Conservation (phyloP, 208 protist species). For the Wallacemonas collosoma region DNA sequence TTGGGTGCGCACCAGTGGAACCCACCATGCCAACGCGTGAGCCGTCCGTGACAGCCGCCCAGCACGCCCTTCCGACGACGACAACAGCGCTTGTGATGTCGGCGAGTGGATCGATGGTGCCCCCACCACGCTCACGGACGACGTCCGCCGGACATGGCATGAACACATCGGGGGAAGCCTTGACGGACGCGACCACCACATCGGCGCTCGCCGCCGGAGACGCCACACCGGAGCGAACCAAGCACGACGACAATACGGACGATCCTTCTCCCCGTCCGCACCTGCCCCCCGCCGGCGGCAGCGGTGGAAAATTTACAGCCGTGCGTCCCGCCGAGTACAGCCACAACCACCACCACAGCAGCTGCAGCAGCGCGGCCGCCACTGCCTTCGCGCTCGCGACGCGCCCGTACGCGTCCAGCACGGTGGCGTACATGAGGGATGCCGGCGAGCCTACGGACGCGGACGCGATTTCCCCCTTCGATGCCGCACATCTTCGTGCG, state of each 20-base stretch:
- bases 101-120: not conserved
- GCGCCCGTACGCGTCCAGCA: conserved; percentile 25
- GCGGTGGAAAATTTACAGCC: not conserved
- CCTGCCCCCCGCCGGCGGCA: not conserved
- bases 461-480: conserved; percentile 32
- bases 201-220: not conserved
- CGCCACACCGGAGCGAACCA: conserved; percentile 1
- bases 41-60: too few relatives aligned
- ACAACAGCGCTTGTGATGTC: too few relatives aligned
- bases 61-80: too few relatives aligned
- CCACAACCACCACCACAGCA: not conserved
- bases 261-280: conserved; percentile 15
- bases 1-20: too few relatives aligned
- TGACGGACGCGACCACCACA: not conserved
- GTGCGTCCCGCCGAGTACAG: not conserved
- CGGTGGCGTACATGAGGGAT: conserved; percentile 28
- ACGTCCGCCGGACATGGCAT: not conserved
- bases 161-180: not conserved
- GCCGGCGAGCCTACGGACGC: conserved; percentile 23
- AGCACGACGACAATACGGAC: not conserved
- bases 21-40: too few relatives aligned
- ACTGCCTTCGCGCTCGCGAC: not conserved
- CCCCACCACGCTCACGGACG: not conserved
- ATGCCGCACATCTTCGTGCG: conserved; percentile 1
- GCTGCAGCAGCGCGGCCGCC: not conserved